Conservation (phyloP, 75 land plant genomes). For the Isoetes taiwanensis region DNA sequence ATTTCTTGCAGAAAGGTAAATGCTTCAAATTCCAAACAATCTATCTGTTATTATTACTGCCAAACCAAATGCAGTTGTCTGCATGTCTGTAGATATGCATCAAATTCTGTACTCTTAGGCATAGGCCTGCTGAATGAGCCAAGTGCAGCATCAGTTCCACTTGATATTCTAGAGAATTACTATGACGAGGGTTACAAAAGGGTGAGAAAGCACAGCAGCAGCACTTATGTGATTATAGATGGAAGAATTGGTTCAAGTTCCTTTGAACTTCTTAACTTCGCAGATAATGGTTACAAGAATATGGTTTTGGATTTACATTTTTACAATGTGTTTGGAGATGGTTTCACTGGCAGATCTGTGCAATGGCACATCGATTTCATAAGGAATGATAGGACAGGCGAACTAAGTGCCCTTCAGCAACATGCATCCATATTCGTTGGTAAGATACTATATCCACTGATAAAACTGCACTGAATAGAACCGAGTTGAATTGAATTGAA, state of each 20-base stretch:
- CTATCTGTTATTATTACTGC: too few relatives aligned
- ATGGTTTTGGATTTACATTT: slow-evolving; percentile 62
- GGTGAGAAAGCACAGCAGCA: slow-evolving; percentile 52
- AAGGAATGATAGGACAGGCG: slow-evolving; percentile 27
- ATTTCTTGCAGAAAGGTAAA: slow-evolving; percentile 60
- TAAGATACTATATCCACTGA: too few relatives aligned
- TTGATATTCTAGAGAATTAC: slow-evolving; percentile 39
- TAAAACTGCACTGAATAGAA: too few relatives aligned
- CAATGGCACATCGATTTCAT: slow-evolving; percentile 51
- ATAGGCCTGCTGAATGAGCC: slow-evolving; percentile 83
- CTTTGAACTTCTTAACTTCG: slow-evolving; percentile 40
- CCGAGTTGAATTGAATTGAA: too few relatives aligned
- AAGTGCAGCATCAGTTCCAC: slow-evolving; percentile 32
- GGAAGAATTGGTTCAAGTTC: slow-evolving; percentile 74
- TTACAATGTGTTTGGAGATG: slow-evolving; percentile 58
- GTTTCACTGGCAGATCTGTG: slow-evolving; percentile 24
- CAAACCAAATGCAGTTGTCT: too few relatives aligned
- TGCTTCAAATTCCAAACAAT: too few relatives aligned
- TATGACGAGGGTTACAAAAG: slow-evolving; percentile 53
- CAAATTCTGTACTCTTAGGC: slow-evolving; percentile 46
- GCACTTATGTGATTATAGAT: slow-evolving; percentile 61
- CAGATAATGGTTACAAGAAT: slow-evolving; percentile 26
- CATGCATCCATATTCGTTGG: too few relatives aligned
- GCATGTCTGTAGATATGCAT: slow-evolving; percentile 70
- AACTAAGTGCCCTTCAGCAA: slow-evolving; percentile 37